Percentiles rank a stretch among this genome's conserved stretches.
Conservation (phyloP, 768 basidiomycete genomes). For the Tylopilus intermedius region DNA sequence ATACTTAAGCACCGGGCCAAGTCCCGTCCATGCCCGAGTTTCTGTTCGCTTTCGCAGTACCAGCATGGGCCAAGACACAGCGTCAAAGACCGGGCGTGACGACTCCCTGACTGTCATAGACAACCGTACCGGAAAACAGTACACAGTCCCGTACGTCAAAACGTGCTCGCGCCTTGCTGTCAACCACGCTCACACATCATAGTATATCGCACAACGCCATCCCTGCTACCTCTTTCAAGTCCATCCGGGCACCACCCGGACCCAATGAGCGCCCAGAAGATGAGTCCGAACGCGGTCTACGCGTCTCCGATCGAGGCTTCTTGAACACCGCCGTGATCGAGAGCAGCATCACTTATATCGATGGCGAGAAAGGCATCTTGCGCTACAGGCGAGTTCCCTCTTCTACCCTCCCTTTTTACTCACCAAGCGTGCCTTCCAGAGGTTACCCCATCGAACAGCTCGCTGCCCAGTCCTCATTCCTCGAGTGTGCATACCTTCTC, state of each 20-base stretch:
- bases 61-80: slow-evolving; percentile 27
- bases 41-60: background rate
- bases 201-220: slow-evolving; percentile 82
- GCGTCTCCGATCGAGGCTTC: slow-evolving; percentile 76
- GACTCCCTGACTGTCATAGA: slow-evolving; percentile 63
- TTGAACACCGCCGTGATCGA: slow-evolving; percentile 77
- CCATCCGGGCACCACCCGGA: slow-evolving; percentile 53
- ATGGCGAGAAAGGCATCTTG: slow-evolving; percentile 80
- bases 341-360: slow-evolving; percentile 85
- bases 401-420: background rate
- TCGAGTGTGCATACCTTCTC: slow-evolving; percentile 82
- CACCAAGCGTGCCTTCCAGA: slow-evolving; percentile 34
- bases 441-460: slow-evolving; percentile 94
- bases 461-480: slow-evolving; percentile 70
- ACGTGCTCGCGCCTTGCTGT: background rate
- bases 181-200: background rate
- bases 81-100: slow-evolving; percentile 14
- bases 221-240: slow-evolving; percentile 76
- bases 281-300: slow-evolving; percentile 76
- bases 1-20: slow-evolving; percentile 1
- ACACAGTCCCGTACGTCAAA: slow-evolving; percentile 61
- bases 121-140: slow-evolving; percentile 80
- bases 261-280: slow-evolving; percentile 71
- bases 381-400: slow-evolving; percentile 57
- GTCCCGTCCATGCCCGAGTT: background rate